A percentile compares a stretch with the other conserved stretches of the same genome.
Evolutionary conservation across 306 rosid species (phyloP).

Genomic region (Lathyrus tuberosus): DNA sequence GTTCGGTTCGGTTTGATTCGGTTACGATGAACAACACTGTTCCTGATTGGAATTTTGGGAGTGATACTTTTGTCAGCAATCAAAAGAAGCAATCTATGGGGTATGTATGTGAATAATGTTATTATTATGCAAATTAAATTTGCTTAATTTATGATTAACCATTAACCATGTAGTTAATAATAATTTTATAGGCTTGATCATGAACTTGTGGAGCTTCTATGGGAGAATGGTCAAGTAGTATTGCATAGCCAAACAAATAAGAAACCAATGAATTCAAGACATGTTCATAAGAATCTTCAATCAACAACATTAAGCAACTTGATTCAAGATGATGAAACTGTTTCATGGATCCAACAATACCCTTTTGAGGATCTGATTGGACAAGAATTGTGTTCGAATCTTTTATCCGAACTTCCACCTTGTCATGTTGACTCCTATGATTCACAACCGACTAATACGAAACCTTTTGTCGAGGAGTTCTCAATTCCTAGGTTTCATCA

Average conservation of each 20-base stretch:
- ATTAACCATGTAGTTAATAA: slow-evolving; percentile 31
- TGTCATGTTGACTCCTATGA: slow-evolving; percentile 54
- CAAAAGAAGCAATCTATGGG: slow-evolving; percentile 64
- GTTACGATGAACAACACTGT: slow-evolving; percentile 64
- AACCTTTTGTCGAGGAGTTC: slow-evolving; percentile 46
- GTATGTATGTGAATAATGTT: slow-evolving; percentile 55
- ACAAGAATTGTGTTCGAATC: slow-evolving; percentile 68
- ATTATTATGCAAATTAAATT: slow-evolving; percentile 36
- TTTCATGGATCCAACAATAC: slow-evolving; percentile 72
- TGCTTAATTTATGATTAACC: slow-evolving; percentile 26
- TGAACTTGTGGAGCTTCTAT: slow-evolving; percentile 80
- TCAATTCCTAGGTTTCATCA: slow-evolving; percentile 57
- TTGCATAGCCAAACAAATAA: slow-evolving; percentile 68
- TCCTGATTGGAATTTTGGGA: slow-evolving; percentile 75
- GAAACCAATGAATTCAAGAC: slow-evolving; percentile 53
- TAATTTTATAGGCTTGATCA: slow-evolving; percentile 62
- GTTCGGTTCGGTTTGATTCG: slow-evolving; percentile 5
- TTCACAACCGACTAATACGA: slow-evolving; percentile 40
- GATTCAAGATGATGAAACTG: slow-evolving; percentile 71
- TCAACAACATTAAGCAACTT: slow-evolving; percentile 55
- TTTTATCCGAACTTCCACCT: slow-evolving; percentile 62
- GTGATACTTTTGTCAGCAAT: slow-evolving; percentile 51
- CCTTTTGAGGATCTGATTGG: slow-evolving; percentile 77
- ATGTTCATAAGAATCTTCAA: slow-evolving; percentile 50
- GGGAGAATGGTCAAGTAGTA: slow-evolving; percentile 90